Conservation (phyloP, 345 rosid genomes). For the Mallotus nudiflorus region DNA sequence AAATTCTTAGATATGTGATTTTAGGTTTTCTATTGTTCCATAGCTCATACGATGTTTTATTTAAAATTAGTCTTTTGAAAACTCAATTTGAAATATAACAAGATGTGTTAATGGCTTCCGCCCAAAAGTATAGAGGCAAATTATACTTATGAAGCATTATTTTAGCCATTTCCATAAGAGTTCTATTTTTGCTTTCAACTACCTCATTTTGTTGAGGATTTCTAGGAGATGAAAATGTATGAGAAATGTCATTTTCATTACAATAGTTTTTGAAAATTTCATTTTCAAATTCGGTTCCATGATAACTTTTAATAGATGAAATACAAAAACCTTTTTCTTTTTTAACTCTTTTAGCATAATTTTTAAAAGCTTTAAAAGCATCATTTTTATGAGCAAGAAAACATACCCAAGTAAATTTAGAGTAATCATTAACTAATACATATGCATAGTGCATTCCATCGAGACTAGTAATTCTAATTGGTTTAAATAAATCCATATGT, state of each 20-base stretch:
- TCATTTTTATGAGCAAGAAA: neutral
- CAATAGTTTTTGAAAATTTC: neutral
- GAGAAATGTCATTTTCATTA: neutral
- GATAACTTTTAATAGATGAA: neutral
- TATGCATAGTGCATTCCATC: neutral
- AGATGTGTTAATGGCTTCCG: neutral
- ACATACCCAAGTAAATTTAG: neutral
- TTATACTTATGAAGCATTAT: too few relatives aligned
- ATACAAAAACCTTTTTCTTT: neutral
- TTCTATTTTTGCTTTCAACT: neutral
- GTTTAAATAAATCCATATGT: too few relatives aligned
- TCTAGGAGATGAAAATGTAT: too few relatives aligned
- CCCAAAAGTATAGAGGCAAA: neutral
- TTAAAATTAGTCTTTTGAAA: too few relatives aligned
- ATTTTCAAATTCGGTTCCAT: neutral
- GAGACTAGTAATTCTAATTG: neutral
- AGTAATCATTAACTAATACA: neutral
- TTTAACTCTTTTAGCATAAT: neutral
- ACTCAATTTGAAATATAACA: too few relatives aligned
- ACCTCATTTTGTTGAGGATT: neutral
- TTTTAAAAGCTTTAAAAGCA: neutral
- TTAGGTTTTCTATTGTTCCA: neutral
- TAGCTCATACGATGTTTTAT: neutral
- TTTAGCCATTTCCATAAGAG: too few relatives aligned
- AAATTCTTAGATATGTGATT: neutral